Evolutionary conservation across 192 early-diverging fungal genomes (phyloP), one percentile per base, ranked within the genome.

Genomic region (Chytriomyces sp.): DNA sequence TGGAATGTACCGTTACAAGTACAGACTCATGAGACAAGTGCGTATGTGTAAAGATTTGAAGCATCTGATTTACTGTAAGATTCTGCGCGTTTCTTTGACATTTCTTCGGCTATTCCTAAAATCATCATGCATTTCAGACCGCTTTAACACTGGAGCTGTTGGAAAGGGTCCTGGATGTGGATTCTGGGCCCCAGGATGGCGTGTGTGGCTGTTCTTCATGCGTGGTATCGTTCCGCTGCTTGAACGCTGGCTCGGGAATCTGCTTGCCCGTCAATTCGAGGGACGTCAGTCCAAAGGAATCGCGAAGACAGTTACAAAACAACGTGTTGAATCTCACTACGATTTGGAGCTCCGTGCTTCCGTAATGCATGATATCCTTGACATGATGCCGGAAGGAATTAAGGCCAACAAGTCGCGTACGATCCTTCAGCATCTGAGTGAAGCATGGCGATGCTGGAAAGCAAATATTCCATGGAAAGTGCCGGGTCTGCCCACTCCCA

Each of bases 401-500:
- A 95, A 95, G 84, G 93, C 91, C 46, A 98, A 96, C 86, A 99
- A 99, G 84, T 93, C 94, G 66, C 89, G 94, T 67, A 95, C 95
- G 3, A 96, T 99, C 74, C 81, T 99, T 72, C 96, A 97, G 85
- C 98, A 99, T 79, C 86, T 99, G 69, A 91, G 89, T 60, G 97
- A 99, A 88, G 93, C 95, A 0, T 97, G 97, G 97, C 53, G 77
- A 18, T 91, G 72, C 81, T 97, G 94, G 93, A 99, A 99, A 86
- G 96, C 98, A 44, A 99, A 99, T 82, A 97, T 97, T 77, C 96
- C 98, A 46, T 99, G 98, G 98, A 96, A 97, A 79, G 97, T 99
- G 18, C 95, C 96, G 61, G 97, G 97, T 49, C 90, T 99, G 88
- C 96, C 98, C n/a, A 92, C 90, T 45, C 93, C 98, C 5, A 93